Evolutionary conservation across 2,329 filamentous ascomycete species (phyloP).

Genomic region (Scortechinia acanthostroma): DNA sequence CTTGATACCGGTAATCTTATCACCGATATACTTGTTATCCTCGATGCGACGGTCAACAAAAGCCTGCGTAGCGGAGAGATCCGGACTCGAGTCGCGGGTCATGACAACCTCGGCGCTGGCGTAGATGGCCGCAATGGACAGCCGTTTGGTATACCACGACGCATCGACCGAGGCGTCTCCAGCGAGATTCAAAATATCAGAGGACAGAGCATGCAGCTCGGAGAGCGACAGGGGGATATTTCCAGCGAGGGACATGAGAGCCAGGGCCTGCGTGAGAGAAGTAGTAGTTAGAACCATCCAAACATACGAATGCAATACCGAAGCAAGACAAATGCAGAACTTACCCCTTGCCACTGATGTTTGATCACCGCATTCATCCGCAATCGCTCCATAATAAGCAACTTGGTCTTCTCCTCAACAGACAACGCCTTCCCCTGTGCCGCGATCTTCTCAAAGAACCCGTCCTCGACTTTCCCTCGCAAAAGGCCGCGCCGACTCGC

Average conservation of each 20-base stretch:
- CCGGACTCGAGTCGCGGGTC: not conserved
- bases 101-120: not conserved
- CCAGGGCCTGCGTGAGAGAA: not conserved
- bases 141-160: not conserved
- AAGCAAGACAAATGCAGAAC: too few relatives aligned
- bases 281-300: not conserved
- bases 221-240: slow-evolving; percentile 1
- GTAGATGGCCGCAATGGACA: not conserved
- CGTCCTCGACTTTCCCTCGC: not conserved
- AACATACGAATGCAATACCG: not conserved
- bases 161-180: not conserved
- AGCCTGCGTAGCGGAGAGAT: not conserved
- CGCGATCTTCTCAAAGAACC: not conserved
- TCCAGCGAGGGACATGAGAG: not conserved
- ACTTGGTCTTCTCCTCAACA: not conserved
- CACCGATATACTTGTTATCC: not conserved
- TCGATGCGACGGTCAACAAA: not conserved
- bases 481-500: not conserved
- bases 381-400: not conserved
- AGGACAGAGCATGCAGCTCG: not conserved
- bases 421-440: not conserved
- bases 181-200: not conserved
- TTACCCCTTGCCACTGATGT: not conserved
- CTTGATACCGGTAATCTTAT: not conserved
- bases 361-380: not conserved